Percentiles rank a stretch among this genome's conserved stretches.
These are phyloP conservation scores for Rhizopogon vulgaris DNA, from an alignment of 768 basidiomycete genomes.

Conservation along the genomic window DNA sequence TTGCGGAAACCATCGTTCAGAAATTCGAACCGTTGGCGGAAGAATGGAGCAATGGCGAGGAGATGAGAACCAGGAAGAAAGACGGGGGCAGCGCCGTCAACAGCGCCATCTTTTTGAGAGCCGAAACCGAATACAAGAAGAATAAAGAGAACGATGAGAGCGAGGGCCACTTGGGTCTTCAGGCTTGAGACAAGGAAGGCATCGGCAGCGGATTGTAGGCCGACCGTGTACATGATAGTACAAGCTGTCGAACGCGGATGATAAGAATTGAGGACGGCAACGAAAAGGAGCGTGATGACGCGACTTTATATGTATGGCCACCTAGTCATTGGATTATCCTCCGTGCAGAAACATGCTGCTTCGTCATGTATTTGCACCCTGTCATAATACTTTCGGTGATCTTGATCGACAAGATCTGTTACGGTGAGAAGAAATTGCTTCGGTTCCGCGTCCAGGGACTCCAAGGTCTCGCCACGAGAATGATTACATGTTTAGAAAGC, in stretches of 20 bases:
- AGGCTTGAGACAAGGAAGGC: constrained; percentile 29
- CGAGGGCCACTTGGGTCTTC: constrained; percentile 27
- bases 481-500: constrained; percentile 1
- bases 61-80: constrained; percentile 54
- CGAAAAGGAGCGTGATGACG: not conserved
- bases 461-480: too few species aligned
- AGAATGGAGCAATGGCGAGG: constrained; percentile 61
- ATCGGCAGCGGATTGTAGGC: constrained; percentile 32
- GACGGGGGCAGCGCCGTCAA: constrained; percentile 41
- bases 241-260: constrained; percentile 17
- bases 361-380: not conserved
- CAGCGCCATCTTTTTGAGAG: constrained; percentile 35
- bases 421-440: constrained; percentile 5
- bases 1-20: constrained; percentile 64
- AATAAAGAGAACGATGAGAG: constrained; percentile 29
- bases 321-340: not conserved
- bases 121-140: constrained; percentile 31
- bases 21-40: constrained; percentile 65
- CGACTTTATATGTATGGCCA: not conserved
- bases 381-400: not conserved
- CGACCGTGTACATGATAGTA: constrained; percentile 35
- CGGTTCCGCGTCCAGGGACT: constrained; percentile 19
- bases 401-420: constrained; percentile 10
- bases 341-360: not conserved
- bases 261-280: constrained; percentile 20